Percentiles rank a stretch among this genome's conserved stretches.
Evolutionary conservation across 768 basidiomycete genomes (phyloP).

Genomic region (Tulasnella sp.): DNA sequence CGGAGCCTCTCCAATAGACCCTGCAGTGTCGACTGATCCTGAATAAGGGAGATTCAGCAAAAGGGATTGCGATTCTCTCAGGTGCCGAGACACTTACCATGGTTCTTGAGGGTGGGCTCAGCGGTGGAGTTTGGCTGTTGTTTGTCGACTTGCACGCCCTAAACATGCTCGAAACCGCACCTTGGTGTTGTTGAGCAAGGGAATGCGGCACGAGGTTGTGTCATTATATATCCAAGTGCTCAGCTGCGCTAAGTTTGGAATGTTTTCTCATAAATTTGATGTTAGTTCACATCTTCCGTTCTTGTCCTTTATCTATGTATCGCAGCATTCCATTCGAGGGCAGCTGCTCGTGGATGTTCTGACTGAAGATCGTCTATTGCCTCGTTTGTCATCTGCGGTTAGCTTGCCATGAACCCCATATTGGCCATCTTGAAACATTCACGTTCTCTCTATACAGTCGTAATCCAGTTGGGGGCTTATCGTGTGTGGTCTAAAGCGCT

Average conservation of each 20-base stretch:
- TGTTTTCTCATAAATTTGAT: too few relatives aligned
- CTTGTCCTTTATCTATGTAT: too few relatives aligned
- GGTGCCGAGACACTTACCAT: background rate
- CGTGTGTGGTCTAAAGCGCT: background rate
- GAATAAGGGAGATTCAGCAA: background rate
- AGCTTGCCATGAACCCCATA: too few relatives aligned
- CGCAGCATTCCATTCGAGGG: too few relatives aligned
- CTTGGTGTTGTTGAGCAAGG: too few relatives aligned
- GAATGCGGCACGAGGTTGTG: background rate
- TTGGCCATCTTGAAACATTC: background rate
- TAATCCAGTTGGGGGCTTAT: background rate
- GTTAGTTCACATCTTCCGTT: too few relatives aligned
- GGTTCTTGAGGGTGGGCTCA: background rate
- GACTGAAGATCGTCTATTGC: too few relatives aligned
- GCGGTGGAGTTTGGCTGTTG: background rate
- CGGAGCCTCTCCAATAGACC: conserved; percentile 68
- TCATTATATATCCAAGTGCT: too few relatives aligned
- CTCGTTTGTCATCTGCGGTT: too few relatives aligned
- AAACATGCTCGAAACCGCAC: too few relatives aligned
- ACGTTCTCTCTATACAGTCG: background rate
- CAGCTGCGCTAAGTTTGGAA: too few relatives aligned
- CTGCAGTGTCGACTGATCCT: conserved; percentile 66
- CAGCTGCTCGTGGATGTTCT: too few relatives aligned
- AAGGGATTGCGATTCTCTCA: background rate
- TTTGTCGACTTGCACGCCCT: background rate